phyloP scores from a whole-genome alignment of 768 basidiomycete genomes.

The Lactarius sp. region DNA sequence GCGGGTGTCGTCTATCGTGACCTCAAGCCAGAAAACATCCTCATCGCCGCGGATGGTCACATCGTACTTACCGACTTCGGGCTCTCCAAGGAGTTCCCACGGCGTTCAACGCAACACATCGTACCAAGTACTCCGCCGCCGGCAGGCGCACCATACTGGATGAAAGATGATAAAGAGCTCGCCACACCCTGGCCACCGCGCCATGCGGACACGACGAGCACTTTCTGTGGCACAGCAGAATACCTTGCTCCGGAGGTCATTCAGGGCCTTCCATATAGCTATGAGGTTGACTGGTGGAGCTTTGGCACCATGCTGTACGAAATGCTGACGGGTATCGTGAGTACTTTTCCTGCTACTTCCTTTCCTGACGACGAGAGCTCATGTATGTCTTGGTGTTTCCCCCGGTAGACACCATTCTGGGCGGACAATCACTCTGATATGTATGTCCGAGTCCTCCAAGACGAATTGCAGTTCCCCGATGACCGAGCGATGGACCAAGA shows the following conservation, averaged over 20 bases:
- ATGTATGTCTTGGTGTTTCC: constrained; percentile 22
- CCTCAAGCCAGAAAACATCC: constrained; percentile 94
- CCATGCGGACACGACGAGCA: constrained; percentile 63
- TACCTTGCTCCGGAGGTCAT: constrained; percentile 97
- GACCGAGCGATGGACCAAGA: constrained; percentile 91
- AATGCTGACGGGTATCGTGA: constrained; percentile 92
- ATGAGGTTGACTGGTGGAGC: constrained; percentile 98
- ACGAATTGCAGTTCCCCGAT: constrained; percentile 85
- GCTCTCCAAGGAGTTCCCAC: constrained; percentile 84
- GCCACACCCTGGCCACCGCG: constrained; percentile 53
- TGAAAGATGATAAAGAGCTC: constrained; percentile 58
- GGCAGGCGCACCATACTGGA: constrained; percentile 67
- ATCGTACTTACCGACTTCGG: constrained; percentile 98
- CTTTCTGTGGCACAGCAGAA: constrained; percentile 95
- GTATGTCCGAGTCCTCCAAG: constrained; percentile 90
- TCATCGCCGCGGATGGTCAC: constrained; percentile 91
- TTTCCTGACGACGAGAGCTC: constrained; percentile 3
- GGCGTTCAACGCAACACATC: constrained; percentile 33
- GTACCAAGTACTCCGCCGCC: constrained; percentile 47
- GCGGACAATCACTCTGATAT: constrained; percentile 91
- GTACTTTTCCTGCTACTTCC: constrained; percentile 33
- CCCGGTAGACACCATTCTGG: constrained; percentile 79
- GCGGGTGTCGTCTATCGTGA: constrained; percentile 97
- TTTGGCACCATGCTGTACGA: constrained; percentile 97
- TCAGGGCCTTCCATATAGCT: constrained; percentile 83